Evolutionary conservation across 345 rosid genomes (phyloP), one percentile per base, ranked within the genome.

Genomic region (Aquilaria yunnanensis): DNA sequence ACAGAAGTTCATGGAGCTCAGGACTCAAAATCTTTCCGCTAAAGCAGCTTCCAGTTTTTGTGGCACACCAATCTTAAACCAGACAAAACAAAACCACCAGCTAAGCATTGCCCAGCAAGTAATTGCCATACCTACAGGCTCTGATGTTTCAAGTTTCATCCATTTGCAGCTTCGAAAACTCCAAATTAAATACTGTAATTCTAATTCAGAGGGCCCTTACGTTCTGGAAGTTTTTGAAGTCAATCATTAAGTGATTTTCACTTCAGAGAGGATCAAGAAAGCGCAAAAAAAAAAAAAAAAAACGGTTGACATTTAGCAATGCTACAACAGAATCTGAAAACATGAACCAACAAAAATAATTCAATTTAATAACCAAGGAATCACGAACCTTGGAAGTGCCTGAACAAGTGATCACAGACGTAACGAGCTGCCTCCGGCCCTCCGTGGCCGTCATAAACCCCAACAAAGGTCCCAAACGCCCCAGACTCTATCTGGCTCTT

Each of bases 401-500:
- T 77, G 60, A 84, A 87, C 72, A 90, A 78, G 76, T 85, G 76
- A 84, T 87, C 90, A 45, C 94, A 82, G 71, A 84, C 94, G 49
- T 83, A 87, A 32, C 94, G 89, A n/a, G 98, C 81, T 14, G 97
- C 91, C 8, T 87, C 85, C 10, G 94, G 94, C 32, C 96, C 97
- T 23, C 96, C 96, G 63, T 93, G 98, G 13, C 97, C 98, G 58
- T 93, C 97, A 59, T 89, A 93, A 49, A 93, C 85, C 13, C 96
- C 97, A 23, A 93, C 87, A 63, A 93, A 89, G 33, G 98, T 93
- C 14, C 98, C 98, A 34, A 87, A 85, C 41, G 76, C 80, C 2
- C 98, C 98, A 41, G 92, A 89, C 74, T 93, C 98, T 72, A 93
- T 74, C 83, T 86, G 96, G 82, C 90, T 73, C 72, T 87, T 97